Evolutionary conservation across 1,284 basidiomycete species (phyloP), one percentile per base, ranked within the genome.

Genomic region (Naganishia sp.): DNA sequence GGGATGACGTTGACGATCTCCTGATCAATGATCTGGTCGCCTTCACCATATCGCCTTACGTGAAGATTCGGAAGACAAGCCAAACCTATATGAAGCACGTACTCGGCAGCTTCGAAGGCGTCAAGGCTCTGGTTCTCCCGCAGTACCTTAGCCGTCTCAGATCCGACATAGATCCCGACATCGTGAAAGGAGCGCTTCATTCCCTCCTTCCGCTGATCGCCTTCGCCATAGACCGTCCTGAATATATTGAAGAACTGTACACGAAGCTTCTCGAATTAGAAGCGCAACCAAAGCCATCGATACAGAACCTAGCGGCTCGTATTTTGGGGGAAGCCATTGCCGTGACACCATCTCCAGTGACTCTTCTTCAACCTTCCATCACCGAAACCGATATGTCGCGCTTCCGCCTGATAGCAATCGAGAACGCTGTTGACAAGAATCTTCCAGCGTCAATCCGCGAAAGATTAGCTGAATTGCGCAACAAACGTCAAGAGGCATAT

Each of bases 181-280:
- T 89, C 57, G 96, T 96, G 87, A 99, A 99, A 81, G 92, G 92
- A 16, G 94, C 94, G 7, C 82, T 99, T 23, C 94, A 96, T 76
- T 84, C 94, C 28, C 82, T 99, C 10, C 88, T 87, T 44, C 59
- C 48, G 36, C 36, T 61, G 11, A 49, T 61, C 25, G 31, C 48
- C 39, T 61, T 61, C 36, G 59, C 59, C 23, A 52, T 61, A 23
- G 59, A 61, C 50, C 59, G 59, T 28, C 59, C 59, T n/a, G 59
- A 61, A 50, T 61, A 52, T 48, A 23, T 61, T 13, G 59, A 61
- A 52, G 59, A 50, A 61, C 13, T 61, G n/a, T 61, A 52, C 48
- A 39, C 33, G 13, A 61, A 61, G 18, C 59, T 61, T 52, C 42
- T 61, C 5, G 59, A 42, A 4, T 48, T 61, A 33, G 59, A 61